Evolutionary conservation across 768 basidiomycete species (phyloP), one percentile per base, ranked within the genome.

Genomic region (Lactifluus pinguis): DNA sequence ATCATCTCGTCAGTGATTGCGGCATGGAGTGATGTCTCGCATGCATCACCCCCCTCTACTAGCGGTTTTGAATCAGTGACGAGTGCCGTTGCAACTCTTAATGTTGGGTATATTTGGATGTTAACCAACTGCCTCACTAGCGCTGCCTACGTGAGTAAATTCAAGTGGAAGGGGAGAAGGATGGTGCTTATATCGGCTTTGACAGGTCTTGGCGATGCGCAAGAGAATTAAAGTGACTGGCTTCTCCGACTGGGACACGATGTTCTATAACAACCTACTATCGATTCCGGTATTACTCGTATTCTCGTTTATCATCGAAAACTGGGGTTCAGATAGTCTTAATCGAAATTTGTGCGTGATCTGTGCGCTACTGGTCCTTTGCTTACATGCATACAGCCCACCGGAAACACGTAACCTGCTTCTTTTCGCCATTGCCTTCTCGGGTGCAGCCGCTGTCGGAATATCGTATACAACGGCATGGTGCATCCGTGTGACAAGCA

Each of bases 391-490:
- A 45, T 21, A 6, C 71, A 98, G 95, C 80, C 97, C 97, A 13
- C 77, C 78, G 53, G 86, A 87, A 67, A 88, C 86, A 19, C 85
- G 95, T 49, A 79, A 76, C 42, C 78, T 92, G 66, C 77, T 99
- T 53, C 74, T 98, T 21, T 84, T 81, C 64, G 89, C 93, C 2
- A 98, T 98, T 69, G 88, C 84, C 4, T 94, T 98, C 73, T 98
- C 95, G 25, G 97, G 97, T n/a, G 92, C 92, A 0, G 94, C 91
- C 6, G 95, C 97, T 5, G 97, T 97, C 34, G 92, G 92, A 49
- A 99, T 99, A 68, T 98, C 94, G 13, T 99, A 94, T 71, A 93
- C 94, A 8, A 99, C 97, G 8, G 95, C 97, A 10, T 99, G 97
- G 97, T 98, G 97, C 71, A 84, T 99, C 36, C 86, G 97, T 51